These are phyloP conservation scores for Chamaecrista fasciculata DNA, from an alignment of 306 rosid genomes.

Conservation along the genomic window DNA sequence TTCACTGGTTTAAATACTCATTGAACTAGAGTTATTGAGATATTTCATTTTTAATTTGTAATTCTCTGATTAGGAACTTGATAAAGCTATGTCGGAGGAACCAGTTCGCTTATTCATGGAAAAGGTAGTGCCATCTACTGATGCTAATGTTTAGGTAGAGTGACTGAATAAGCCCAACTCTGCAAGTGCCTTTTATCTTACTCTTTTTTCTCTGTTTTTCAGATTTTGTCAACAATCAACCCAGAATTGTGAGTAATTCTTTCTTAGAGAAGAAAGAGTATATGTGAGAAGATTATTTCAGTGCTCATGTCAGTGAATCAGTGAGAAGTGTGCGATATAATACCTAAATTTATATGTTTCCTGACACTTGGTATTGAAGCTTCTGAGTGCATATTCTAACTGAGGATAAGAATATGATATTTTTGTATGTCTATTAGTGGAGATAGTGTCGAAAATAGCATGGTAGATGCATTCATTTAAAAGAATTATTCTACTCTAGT, in stretches of 20 bases:
- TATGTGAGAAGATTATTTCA: constrained; percentile 4
- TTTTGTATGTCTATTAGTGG: not conserved
- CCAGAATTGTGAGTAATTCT: constrained; percentile 30
- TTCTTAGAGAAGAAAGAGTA: constrained; percentile 16
- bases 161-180: constrained; percentile 16
- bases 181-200: not conserved
- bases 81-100: constrained; percentile 70
- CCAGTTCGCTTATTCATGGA: constrained; percentile 52
- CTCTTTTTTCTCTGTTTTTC: constrained; percentile 25
- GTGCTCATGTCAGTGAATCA: not conserved
- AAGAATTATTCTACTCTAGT: not conserved
- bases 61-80: constrained; percentile 62
- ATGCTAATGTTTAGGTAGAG: constrained; percentile 16
- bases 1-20: constrained; percentile 10
- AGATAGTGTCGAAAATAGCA: not conserved
- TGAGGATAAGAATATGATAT: no score
- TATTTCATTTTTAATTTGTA: constrained; percentile 16
- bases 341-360: constrained; percentile 6
- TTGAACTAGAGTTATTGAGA: not conserved
- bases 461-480: not conserved
- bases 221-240: constrained; percentile 60
- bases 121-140: constrained; percentile 51
- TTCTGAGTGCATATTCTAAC: not conserved
- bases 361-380: not conserved
- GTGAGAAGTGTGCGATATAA: constrained; percentile 1